Conservation (phyloP, 257 asterid genomes). For the Nicotiana paniculata region DNA sequence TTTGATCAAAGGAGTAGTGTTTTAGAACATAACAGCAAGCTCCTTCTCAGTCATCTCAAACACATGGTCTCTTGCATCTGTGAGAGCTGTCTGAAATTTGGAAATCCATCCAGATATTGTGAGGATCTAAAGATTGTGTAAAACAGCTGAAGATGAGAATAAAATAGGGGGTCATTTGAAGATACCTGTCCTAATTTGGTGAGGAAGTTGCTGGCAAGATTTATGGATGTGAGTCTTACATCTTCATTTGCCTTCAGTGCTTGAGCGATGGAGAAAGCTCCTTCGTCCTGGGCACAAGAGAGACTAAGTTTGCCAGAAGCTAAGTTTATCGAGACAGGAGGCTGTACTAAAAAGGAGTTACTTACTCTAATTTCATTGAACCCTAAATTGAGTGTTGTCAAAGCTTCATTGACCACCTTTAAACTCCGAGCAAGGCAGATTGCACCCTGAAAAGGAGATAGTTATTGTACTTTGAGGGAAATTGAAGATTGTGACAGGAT, state of each 20-base stretch:
- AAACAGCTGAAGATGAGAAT: not conserved
- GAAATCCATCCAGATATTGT: conserved; percentile 4
- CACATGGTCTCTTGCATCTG: conserved; percentile 92
- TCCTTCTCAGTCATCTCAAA: conserved; percentile 90
- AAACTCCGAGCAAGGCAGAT: conserved; percentile 84
- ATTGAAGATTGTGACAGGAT: not conserved
- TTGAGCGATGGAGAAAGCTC: conserved; percentile 88
- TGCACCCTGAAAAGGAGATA: conserved; percentile 57
- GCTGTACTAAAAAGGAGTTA: not conserved
- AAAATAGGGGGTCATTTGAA: not conserved
- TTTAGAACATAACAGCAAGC: conserved; percentile 64
- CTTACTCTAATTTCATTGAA: conserved; percentile 91
- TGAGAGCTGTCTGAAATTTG: conserved; percentile 76
- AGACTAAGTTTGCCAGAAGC: conserved; percentile 1
- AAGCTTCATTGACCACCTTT: conserved; percentile 82
- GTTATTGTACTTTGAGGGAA: not conserved
- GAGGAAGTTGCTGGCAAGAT: conserved; percentile 81
- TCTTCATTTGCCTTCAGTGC: conserved; percentile 94
- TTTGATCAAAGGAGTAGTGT: conserved; percentile 3
- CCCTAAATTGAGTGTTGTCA: conserved; percentile 81
- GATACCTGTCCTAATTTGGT: conserved; percentile 89
- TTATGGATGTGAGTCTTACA: conserved; percentile 66
- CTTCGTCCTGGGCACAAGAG: conserved; percentile 62
- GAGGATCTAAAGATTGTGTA: not conserved
- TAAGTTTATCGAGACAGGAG: not conserved